Evolutionary conservation across 345 rosid genomes (phyloP).

Genomic region (Ricinus communis): DNA sequence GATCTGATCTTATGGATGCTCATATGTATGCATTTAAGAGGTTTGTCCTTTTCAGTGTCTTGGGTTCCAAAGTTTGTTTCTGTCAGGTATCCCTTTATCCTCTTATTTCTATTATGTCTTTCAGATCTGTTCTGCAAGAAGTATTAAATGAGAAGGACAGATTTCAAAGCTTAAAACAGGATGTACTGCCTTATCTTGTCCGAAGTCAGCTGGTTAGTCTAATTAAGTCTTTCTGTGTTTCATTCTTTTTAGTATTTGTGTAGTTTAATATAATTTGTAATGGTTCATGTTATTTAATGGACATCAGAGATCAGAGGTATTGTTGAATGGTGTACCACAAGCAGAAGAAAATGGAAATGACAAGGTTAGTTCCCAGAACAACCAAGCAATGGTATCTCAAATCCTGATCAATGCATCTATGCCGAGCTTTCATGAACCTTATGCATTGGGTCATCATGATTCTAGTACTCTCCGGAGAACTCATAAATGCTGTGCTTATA

Average conservation of each 20-base stretch:
- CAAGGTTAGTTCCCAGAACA: conserved; percentile 53
- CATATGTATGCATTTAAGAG: conserved; percentile 97
- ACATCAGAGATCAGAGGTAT: conserved; percentile 63
- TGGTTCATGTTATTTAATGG: conserved; percentile 14
- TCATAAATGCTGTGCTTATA: conserved; percentile 90
- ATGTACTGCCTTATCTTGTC: conserved; percentile 88
- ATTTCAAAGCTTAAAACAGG: conserved; percentile 78
- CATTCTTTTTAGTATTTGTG: neutral
- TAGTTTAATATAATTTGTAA: no score
- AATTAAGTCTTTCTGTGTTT: conserved; percentile 16
- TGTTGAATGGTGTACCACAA: conserved; percentile 40
- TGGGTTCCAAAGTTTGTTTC: conserved; percentile 12
- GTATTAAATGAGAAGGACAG: conserved; percentile 64
- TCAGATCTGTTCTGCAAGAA: conserved; percentile 77
- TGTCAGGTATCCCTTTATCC: neutral
- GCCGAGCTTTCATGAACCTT: conserved; percentile 69
- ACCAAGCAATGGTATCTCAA: conserved; percentile 48
- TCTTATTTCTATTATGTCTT: conserved; percentile 9
- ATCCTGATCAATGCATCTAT: conserved; percentile 71
- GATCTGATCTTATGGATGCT: conserved; percentile 93
- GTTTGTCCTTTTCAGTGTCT: conserved; percentile 38
- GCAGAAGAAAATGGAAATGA: conserved; percentile 75
- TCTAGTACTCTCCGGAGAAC: conserved; percentile 46
- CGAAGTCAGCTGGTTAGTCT: conserved; percentile 90
- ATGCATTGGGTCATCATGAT: conserved; percentile 41